Conservation (phyloP, 495 filamentous ascomycete species). For the Bathelium albidoporum region DNA sequence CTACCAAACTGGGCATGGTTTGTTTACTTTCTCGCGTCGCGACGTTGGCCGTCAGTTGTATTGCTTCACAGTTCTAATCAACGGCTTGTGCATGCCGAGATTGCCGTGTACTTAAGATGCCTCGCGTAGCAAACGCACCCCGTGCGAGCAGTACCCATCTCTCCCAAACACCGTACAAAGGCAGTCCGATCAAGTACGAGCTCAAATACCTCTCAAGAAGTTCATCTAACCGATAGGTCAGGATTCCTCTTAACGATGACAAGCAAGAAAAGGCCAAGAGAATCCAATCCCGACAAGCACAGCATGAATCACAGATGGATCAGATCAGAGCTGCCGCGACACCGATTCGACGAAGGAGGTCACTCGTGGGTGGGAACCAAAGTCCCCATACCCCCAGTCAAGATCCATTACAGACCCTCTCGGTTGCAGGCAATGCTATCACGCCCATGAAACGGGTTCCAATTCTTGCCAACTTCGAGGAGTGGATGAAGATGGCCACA, state of each 20-base stretch:
- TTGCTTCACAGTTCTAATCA: no score
- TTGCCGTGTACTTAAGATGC: constrained; percentile 16
- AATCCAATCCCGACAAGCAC: constrained; percentile 74
- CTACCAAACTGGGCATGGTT: background rate
- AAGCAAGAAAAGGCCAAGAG: constrained; percentile 81
- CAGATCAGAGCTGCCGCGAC: constrained; percentile 85
- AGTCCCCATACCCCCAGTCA: constrained; percentile 59
- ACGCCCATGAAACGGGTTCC: constrained; percentile 96
- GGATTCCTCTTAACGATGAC: constrained; percentile 93
- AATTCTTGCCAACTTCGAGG: constrained; percentile 94
- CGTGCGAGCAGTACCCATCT: constrained; percentile 14
- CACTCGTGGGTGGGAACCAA: constrained; percentile 52
- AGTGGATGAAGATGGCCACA: constrained; percentile 99
- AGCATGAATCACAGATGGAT: constrained; percentile 84
- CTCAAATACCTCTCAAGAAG: background rate
- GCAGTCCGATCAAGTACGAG: constrained; percentile 13
- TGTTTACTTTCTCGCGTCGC: background rate
- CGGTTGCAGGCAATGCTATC: constrained; percentile 57
- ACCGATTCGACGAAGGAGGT: constrained; percentile 62
- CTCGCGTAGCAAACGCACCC: constrained; percentile 18
- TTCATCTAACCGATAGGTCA: constrained; percentile 7
- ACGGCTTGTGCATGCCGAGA: no score
- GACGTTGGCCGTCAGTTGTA: no score
- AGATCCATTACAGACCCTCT: constrained; percentile 44
- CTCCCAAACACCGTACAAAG: constrained; percentile 21